Evolutionary conservation across 768 basidiomycete species (phyloP), one percentile per base, ranked within the genome.

Genomic region (Guyanaporus albipodus): DNA sequence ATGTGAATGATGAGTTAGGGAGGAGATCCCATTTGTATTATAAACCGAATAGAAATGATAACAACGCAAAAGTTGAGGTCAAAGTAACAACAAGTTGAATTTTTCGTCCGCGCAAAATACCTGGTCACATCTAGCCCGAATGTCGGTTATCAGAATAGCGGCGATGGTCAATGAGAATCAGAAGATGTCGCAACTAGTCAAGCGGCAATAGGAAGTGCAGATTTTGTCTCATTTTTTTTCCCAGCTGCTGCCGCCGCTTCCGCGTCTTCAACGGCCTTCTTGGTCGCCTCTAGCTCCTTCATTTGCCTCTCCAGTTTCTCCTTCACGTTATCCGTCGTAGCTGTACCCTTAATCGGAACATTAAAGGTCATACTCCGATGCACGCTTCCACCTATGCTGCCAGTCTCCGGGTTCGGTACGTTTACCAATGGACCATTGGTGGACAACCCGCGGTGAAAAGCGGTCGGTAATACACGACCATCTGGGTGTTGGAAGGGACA

Each of bases 401-500:
- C 86, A 2, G 83, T 69, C 64, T 80, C 83, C 7, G 85, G 84
- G 1, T 73, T 75, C 6, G 71, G 62, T 1, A 87, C 78, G 42
- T 60, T 85, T 32, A 85, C 80, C 52, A 86, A 54, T 7, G 84
- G 82, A 0, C 78, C 76, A 22, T 68, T 73, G 4, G 77, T 71
- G 14, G 80, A 74, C 22, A 91, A 65, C 0, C 89, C 88, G 18
- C 87, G 83, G 60, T 91, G 87, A 76, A 92, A 92, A 11, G 82
- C 71, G 4, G 80, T 73, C 4, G 90, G 89, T 8, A 91, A 73
- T 19, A 87, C 85, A 11, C 90, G 85, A 9, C 86, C 87, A 46
- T 88, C 82, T 0, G 95, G 95, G 62, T 99, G 95, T 52, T 88
- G 82, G 75, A 86, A 99, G n/a, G 82, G 68, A 65, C 95, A 98